phyloP scores from a whole-genome alignment of 2,329 filamentous ascomycete species.

The Penicillium vulpinum region DNA sequence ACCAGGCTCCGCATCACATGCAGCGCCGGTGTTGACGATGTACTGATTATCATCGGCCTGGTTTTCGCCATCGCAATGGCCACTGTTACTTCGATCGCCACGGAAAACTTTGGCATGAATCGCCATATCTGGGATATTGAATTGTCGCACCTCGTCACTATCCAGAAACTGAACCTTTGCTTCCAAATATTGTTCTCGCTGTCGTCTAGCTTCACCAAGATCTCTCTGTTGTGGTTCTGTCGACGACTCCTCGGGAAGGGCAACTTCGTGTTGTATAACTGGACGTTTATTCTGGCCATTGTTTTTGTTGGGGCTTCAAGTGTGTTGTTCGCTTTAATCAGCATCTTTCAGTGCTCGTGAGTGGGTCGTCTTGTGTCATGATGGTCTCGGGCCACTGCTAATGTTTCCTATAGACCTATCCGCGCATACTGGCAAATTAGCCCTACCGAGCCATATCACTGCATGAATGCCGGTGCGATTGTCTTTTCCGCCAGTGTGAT shows the following conservation, averaged over 20 bases:
- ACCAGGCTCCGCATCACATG: constrained; percentile 48
- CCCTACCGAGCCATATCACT: constrained; percentile 28
- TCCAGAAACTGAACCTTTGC: constrained; percentile 39
- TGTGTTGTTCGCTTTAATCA: constrained; percentile 34
- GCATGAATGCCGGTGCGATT: constrained; percentile 30
- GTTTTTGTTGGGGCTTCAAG: constrained; percentile 33
- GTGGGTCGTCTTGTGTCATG: constrained; percentile 13
- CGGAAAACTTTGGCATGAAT: constrained; percentile 38
- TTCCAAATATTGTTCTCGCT: constrained; percentile 41
- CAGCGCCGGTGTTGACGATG: constrained; percentile 51
- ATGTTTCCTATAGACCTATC: constrained; percentile 28
- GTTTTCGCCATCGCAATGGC: constrained; percentile 42
- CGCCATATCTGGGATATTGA: constrained; percentile 47
- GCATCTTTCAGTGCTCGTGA: constrained; percentile 45
- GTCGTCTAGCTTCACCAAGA: constrained; percentile 38
- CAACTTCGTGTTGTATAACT: constrained; percentile 28
- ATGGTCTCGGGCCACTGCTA: not conserved
- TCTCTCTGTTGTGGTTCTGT: constrained; percentile 42
- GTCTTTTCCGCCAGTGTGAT: constrained; percentile 39
- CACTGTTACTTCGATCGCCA: constrained; percentile 34
- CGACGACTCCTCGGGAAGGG: constrained; percentile 36
- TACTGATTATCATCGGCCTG: constrained; percentile 47
- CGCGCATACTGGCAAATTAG: constrained; percentile 36
- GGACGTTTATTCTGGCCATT: constrained; percentile 28
- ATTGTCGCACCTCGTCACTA: constrained; percentile 25